Percentiles rank a stretch among this genome's conserved stretches.
These are phyloP conservation scores for Paecilomyces niveus DNA, from an alignment of 2,329 filamentous ascomycete genomes.

Conservation along the genomic window DNA sequence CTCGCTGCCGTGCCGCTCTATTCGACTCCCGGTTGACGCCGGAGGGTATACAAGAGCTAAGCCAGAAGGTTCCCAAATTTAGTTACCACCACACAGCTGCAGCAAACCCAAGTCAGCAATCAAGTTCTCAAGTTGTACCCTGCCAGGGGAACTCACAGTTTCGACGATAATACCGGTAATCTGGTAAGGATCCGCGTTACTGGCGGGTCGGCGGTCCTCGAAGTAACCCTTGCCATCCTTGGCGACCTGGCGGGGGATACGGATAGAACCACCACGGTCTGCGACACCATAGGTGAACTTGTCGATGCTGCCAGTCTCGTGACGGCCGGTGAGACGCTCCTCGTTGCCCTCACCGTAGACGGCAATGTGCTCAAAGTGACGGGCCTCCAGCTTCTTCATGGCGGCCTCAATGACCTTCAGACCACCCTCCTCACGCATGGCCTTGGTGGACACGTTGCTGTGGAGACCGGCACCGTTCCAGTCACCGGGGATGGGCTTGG, in stretches of 20 bases:
- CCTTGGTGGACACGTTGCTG: conserved; percentile 85
- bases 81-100: conserved; percentile 35
- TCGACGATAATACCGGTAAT: conserved; percentile 75
- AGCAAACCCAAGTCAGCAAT: conserved; percentile 5
- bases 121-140: not conserved
- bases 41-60: conserved; percentile 36
- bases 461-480: conserved; percentile 97
- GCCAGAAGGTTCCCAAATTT: conserved; percentile 22
- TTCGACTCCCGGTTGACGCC: conserved; percentile 31
- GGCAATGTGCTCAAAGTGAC: conserved; percentile 77
- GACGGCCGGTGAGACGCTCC: conserved; percentile 80
- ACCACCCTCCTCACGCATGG: conserved; percentile 84
- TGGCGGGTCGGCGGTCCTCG: conserved; percentile 74
- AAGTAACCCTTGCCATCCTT: conserved; percentile 94
- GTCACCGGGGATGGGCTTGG: conserved; percentile 91
- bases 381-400: conserved; percentile 74
- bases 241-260: conserved; percentile 78
- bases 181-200: conserved; percentile 82
- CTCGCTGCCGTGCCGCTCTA: conserved; percentile 27
- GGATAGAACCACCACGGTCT: conserved; percentile 90
- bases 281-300: conserved; percentile 90
- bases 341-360: conserved; percentile 97
- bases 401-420: conserved; percentile 90
- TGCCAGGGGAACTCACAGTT: conserved; percentile 40
- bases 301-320: conserved; percentile 93